Conservation (phyloP, 2,329 filamentous ascomycete species). For the Trichoderma aggressivum region DNA sequence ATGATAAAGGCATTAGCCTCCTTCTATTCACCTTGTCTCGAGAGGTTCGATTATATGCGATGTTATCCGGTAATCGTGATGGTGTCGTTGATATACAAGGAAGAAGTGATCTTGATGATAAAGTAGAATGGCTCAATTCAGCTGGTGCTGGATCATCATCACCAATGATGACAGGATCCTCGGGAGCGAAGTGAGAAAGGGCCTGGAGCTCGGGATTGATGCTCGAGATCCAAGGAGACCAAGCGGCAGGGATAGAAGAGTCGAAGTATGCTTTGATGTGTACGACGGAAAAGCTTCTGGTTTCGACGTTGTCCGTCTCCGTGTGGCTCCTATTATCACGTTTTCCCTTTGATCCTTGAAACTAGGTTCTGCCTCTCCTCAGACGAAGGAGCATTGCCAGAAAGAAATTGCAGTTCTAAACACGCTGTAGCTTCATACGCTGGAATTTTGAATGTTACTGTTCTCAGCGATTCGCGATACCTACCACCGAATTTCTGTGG, state of each 20-base stretch:
- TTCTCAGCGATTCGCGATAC: too few relatives aligned
- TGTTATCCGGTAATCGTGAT: too few relatives aligned
- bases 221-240: not conserved
- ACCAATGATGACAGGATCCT: not conserved
- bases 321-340: not conserved
- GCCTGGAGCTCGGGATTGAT: not conserved
- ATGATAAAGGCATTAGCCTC: not conserved
- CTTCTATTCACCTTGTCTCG: not conserved
- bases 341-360: not conserved
- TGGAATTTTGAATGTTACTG: too few relatives aligned
- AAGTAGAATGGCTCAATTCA: too few relatives aligned
- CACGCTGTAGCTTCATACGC: too few relatives aligned
- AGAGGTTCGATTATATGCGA: not conserved
- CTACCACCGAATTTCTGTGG: too few relatives aligned
- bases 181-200: not conserved
- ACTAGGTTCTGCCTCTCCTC: too few relatives aligned
- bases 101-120: too few relatives aligned
- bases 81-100: too few relatives aligned
- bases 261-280: not conserved
- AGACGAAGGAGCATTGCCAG: too few relatives aligned
- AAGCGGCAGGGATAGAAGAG: not conserved
- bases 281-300: not conserved
- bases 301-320: not conserved
- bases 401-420: too few relatives aligned
- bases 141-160: not conserved